Conservation (phyloP, 1,284 basidiomycete genomes). For the Polyporus tsugae region DNA sequence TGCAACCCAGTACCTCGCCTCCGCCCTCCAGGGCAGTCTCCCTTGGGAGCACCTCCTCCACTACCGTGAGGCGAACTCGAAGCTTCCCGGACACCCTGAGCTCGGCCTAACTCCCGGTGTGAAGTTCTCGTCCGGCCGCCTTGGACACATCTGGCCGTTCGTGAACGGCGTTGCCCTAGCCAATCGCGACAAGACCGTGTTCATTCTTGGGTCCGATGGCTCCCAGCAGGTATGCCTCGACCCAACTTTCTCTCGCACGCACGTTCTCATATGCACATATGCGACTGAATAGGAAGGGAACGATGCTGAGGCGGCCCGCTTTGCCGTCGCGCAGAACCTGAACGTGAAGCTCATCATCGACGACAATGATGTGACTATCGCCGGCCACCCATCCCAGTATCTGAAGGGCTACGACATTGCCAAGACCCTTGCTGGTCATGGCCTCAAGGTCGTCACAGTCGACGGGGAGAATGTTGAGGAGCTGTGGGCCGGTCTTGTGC, state of each 20-base stretch:
- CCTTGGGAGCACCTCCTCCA: constrained; percentile 80
- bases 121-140: constrained; percentile 87
- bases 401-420: constrained; percentile 77
- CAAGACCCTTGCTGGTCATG: constrained; percentile 82
- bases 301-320: constrained; percentile 86
- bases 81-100: constrained; percentile 88
- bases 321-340: constrained; percentile 82
- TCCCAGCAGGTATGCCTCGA: constrained; percentile 66
- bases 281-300: constrained; percentile 74
- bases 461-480: constrained; percentile 82
- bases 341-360: constrained; percentile 88
- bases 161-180: constrained; percentile 86
- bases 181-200: constrained; percentile 77
- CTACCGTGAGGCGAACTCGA: constrained; percentile 85
- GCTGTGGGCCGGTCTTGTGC: constrained; percentile 72
- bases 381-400: constrained; percentile 86
- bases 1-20: constrained; percentile 84
- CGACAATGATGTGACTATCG: constrained; percentile 89
- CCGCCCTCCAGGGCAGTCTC: constrained; percentile 76
- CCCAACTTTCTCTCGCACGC: constrained; percentile 15
- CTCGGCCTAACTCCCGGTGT: constrained; percentile 86
- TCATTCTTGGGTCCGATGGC: constrained; percentile 86
- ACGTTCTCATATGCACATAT: constrained; percentile 11
- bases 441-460: constrained; percentile 75
- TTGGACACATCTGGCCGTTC: constrained; percentile 85